Evolutionary conservation across 2,329 filamentous ascomycete genomes (phyloP).

Genomic region (Graphilbum ipis-grandicollis): DNA sequence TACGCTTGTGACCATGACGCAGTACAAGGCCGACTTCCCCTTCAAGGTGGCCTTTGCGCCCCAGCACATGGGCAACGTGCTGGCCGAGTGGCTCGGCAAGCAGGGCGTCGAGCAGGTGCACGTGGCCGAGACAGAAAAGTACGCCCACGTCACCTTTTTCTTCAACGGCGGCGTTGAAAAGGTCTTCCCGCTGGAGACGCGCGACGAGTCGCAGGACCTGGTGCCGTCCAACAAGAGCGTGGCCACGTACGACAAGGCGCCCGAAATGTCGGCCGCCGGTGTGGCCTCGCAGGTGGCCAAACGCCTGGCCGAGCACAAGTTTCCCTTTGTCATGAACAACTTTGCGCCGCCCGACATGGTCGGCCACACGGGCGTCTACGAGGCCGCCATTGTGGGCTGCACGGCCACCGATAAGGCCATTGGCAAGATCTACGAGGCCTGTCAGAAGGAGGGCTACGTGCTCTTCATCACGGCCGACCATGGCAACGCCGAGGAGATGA

Average conservation of each 20-base stretch:
- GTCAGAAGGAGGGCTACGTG: conserved; percentile 83
- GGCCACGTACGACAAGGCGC: conserved; percentile 84
- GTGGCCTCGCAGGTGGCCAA: conserved; percentile 84
- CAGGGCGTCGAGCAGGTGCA: conserved; percentile 85
- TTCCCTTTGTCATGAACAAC: conserved; percentile 99
- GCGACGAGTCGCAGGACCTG: conserved; percentile 61
- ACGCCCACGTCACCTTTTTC: conserved; percentile 98
- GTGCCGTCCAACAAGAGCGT: conserved; percentile 83
- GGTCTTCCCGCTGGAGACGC: conserved; percentile 77
- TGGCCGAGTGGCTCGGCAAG: conserved; percentile 89
- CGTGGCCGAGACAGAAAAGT: conserved; percentile 97
- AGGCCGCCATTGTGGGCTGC: conserved; percentile 75
- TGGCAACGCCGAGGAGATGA: conserved; percentile 98
- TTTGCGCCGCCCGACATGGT: conserved; percentile 99
- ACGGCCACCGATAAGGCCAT: conserved; percentile 87
- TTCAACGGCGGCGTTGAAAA: conserved; percentile 99
- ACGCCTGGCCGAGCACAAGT: conserved; percentile 68
- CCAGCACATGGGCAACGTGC: conserved; percentile 93
- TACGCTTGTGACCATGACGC: conserved; percentile 90
- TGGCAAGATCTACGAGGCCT: conserved; percentile 77
- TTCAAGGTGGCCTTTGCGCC: conserved; percentile 88
- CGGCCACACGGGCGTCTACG: conserved; percentile 93
- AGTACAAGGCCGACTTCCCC: conserved; percentile 89
- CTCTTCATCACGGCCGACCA: conserved; percentile 95
- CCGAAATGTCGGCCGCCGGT: conserved; percentile 85